Evolutionary conservation across 345 rosid species (phyloP), one percentile per base, ranked within the genome.

Genomic region (Populus tremula): DNA sequence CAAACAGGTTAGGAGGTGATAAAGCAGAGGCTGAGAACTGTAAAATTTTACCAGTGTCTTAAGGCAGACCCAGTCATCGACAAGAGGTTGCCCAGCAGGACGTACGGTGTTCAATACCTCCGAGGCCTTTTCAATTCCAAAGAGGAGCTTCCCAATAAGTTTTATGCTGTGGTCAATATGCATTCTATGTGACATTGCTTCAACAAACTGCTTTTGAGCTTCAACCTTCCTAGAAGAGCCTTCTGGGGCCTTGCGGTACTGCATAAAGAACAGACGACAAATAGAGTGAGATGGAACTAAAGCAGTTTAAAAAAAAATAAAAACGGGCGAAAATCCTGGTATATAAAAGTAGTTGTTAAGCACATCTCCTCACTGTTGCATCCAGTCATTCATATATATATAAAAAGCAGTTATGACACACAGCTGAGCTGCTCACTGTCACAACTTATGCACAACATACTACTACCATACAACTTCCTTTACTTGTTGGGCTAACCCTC

Each of bases 191-290:
- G 99, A 89, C 94, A 92, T 94, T 72, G 89, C 97, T 84, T 96
- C 99, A 74, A 94, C 85, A 39, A 94, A 74, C 81, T 91, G 91
- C 84, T 89, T 91, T 84, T 92, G 95, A 36, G 97, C 94, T 84
- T 91, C 86, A 38, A 75, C 61, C 88, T 94, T 94, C 80, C 93
- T 89, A 0, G 78, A 13, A 49, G 97, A 91, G 72, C 97, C 97
- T 79, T 96, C 97, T 5, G 97, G 97, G 69, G 99, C 97, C 79
- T 91, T 96, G 54, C 88, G 91, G 86, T 90, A 94, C 99, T 94
- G 82, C 77, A 87, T 14, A 71, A 50, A 76, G 20, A 7, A 74
- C 50, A n/a, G 31, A 16, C 17, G 36, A 67, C 66, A 77, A 45
- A 14, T 12, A 9, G 25, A 29, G 63, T 73, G 4, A 64, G 59